Evolutionary conservation across 345 rosid species (phyloP).

Genomic region (Citrus cavaleriei): DNA sequence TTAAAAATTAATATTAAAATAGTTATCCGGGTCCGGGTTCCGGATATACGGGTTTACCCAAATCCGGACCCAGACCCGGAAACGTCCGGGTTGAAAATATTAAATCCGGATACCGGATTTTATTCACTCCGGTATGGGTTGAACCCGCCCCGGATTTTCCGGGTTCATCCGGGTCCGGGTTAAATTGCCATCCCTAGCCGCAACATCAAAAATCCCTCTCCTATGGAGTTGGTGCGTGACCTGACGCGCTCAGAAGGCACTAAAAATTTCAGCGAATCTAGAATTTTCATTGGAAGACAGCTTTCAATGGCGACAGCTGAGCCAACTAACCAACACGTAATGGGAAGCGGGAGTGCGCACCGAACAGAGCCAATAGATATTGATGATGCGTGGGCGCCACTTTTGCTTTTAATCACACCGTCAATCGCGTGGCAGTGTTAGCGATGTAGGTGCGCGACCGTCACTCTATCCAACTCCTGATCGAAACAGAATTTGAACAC

Average conservation of each 20-base stretch:
- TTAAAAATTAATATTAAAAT: too few relatives aligned
- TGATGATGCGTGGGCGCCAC: neutral
- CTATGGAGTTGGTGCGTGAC: neutral
- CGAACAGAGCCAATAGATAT: neutral
- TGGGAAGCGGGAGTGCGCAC: neutral
- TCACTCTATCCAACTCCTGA: neutral
- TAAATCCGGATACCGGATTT: too few relatives aligned
- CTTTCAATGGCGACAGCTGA: neutral
- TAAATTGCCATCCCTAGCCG: too few relatives aligned
- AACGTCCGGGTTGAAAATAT: too few relatives aligned
- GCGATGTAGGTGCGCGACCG: neutral
- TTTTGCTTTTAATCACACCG: neutral
- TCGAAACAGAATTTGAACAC: neutral
- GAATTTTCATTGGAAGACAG: neutral
- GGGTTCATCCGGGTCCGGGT: too few relatives aligned
- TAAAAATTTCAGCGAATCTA: neutral
- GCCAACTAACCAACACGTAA: neutral
- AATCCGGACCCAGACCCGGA: too few relatives aligned
- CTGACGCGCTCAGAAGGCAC: neutral
- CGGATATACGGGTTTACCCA: too few relatives aligned
- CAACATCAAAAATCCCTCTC: too few relatives aligned
- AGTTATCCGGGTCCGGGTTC: too few relatives aligned
- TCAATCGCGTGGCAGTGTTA: neutral
- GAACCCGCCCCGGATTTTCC: too few relatives aligned
- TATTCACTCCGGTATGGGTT: too few relatives aligned